Base-by-base conservation (phyloP, 2,329 filamentous ascomycete genomes). In the Penicillium italicum region DNA sequence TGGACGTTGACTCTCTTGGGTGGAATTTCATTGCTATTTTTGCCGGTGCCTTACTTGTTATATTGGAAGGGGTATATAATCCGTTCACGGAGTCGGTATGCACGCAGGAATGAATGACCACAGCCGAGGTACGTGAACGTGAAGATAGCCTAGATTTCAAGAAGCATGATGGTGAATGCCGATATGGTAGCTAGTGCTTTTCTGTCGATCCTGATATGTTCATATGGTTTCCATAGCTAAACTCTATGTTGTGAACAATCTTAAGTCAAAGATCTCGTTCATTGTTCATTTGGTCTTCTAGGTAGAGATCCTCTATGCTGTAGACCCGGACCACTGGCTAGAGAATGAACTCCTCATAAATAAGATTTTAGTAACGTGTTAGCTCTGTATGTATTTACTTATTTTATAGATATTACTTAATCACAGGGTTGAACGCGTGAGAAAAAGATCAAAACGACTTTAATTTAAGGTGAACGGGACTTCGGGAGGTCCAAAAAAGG, bases 21-120 rank as follows among this genome's bases (percentile, higher is more conserved):
- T 1, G 60, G 52, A 31, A 57, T 80, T 6, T 69, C 67, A 28
- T 46, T 71, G 4, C 11, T 72, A 5, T 63, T 80, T 59, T 62
- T 72, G 11, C 77, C 77, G 1, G 66, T 79, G 2, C 78, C 77
- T 8, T 80, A 75, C 65, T 47, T 77, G 2, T 73, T 80, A 37
- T 80, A 72, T 34, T 53, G 34, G 24, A 64, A 46, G 41, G 62
- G 63, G 11, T 10, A 40, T 24, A 42, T 37, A 14, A 51, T 66
- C 34, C 54, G 60, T 24, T n/a, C 38, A 22, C 56, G 58, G 51
- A 66, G 62, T 51, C 31, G 42, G 14, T 40, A 57, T 60, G 41
- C 57, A 6, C 44, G 55, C 4, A 55, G 45, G n/a, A 30, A 37
- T 49, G 45, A 31, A 24, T 47, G 36, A 36, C 20, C 20, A n/a